Percentiles rank a stretch among this genome's conserved stretches.
Conservation (phyloP, 2,329 filamentous ascomycete species). For the Colletotrichum euphorbiae region DNA sequence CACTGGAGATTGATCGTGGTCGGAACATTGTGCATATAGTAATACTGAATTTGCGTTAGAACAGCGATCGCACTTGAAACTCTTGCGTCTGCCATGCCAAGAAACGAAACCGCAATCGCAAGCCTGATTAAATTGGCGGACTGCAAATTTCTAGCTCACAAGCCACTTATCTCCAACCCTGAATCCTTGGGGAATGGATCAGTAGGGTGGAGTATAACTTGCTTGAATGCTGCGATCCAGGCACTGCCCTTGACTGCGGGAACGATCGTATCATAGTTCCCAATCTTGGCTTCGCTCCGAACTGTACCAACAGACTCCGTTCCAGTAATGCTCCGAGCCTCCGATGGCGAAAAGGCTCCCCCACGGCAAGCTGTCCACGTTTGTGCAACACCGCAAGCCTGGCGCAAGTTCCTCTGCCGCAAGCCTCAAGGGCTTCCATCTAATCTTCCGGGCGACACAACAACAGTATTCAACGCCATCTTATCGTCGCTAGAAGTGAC, state of each 20-base stretch:
- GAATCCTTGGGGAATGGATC: conserved; percentile 53
- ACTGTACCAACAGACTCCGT: conserved; percentile 52
- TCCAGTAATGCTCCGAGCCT: conserved; percentile 39
- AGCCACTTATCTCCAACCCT: conserved; percentile 3
- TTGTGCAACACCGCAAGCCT: conserved; percentile 58
- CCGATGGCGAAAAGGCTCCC: conserved; percentile 54
- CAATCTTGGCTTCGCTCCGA: conserved; percentile 52
- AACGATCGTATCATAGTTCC: conserved; percentile 53
- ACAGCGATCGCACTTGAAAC: too few relatives aligned
- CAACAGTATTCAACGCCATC: conserved; percentile 52
- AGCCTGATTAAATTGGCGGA: too few relatives aligned
- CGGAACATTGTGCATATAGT: not conserved
- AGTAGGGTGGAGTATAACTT: conserved; percentile 54
- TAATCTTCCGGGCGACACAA: conserved; percentile 58
- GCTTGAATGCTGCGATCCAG: conserved; percentile 60
- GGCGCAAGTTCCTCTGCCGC: conserved; percentile 58
- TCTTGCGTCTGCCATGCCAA: too few relatives aligned
- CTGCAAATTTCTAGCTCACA: not conserved
- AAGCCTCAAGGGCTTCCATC: conserved; percentile 61
- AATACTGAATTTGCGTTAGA: not conserved
- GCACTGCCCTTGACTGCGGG: conserved; percentile 56
- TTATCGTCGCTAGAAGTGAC: conserved; percentile 43
- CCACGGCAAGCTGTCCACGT: conserved; percentile 51
- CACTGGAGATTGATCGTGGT: not conserved
- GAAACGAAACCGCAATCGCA: too few relatives aligned